These are phyloP conservation scores for Quercus variabilis DNA, from an alignment of 306 rosid genomes.

Conservation along the genomic window DNA sequence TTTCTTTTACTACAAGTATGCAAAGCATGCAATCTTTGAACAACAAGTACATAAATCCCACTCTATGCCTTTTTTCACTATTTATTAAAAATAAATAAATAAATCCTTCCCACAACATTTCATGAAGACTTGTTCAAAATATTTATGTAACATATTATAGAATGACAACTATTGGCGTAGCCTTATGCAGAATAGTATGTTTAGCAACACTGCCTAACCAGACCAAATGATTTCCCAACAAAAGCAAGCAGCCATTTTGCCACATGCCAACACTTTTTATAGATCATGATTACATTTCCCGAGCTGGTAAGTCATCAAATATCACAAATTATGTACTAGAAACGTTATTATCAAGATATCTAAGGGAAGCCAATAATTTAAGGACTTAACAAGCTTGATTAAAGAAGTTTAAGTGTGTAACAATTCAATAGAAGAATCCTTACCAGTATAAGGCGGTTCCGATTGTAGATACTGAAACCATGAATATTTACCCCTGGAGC, in stretches of 20 bases:
- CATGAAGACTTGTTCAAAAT: too few species aligned
- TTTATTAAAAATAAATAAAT: too few species aligned
- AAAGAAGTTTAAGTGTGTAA: background rate
- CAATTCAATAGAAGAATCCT: background rate
- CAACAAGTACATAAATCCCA: too few species aligned
- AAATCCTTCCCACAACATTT: too few species aligned
- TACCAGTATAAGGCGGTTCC: constrained; percentile 49
- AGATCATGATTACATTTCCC: background rate
- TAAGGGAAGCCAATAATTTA: background rate
- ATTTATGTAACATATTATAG: too few species aligned
- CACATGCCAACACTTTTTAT: background rate
- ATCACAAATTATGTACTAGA: background rate
- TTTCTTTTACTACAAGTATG: background rate
- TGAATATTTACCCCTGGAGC: constrained; percentile 44
- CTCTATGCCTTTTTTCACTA: too few species aligned
- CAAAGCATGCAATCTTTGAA: too few species aligned
- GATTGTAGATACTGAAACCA: constrained; percentile 52
- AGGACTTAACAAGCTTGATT: background rate
- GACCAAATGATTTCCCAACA: background rate
- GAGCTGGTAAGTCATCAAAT: background rate
- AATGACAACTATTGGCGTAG: too few species aligned
- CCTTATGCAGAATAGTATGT: too few species aligned
- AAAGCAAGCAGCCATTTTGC: background rate
- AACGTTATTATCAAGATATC: background rate
- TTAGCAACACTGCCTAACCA: background rate